phyloP scores from a whole-genome alignment of 805 yeast genomes.

The Lipomyces yamadae region DNA sequence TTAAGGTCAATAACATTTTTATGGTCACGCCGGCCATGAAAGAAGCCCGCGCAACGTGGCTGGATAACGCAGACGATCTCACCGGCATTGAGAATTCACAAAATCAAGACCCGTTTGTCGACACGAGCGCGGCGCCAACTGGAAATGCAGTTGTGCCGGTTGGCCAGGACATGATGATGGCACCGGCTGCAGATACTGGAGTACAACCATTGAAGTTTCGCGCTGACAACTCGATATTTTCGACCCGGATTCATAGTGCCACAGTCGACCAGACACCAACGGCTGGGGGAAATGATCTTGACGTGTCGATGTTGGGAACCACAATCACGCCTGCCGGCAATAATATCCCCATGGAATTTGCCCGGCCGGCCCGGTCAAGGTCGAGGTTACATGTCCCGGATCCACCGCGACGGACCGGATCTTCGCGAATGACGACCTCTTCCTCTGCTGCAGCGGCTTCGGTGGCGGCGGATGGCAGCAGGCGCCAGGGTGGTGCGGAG shows the following conservation, averaged over 20 bases:
- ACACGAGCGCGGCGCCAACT: not conserved
- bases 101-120: conserved; percentile 32
- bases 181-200: not conserved
- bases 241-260: not conserved
- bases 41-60: conserved; percentile 34
- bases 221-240: not conserved
- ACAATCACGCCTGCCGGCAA: not conserved
- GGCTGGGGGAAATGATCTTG: conserved; percentile 14
- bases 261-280: conserved; percentile 10
- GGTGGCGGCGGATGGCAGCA: not conserved
- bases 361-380: conserved; percentile 10
- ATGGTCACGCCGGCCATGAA: conserved; percentile 33
- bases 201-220: conserved; percentile 18
- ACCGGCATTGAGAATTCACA: conserved; percentile 27
- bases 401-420: conserved; percentile 22
- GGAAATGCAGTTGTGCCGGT: not conserved
- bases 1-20: conserved; percentile 56
- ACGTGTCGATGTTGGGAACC: conserved; percentile 13
- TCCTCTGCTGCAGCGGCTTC: conserved; percentile 3
- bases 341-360: conserved; percentile 7
- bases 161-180: not conserved
- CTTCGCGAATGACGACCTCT: conserved; percentile 6
- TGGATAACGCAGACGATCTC: conserved; percentile 23
- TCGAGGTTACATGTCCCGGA: conserved; percentile 23
- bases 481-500: conserved; percentile 5